phyloP scores from a whole-genome alignment of 345 rosid species.

The Lepidium africanum region DNA sequence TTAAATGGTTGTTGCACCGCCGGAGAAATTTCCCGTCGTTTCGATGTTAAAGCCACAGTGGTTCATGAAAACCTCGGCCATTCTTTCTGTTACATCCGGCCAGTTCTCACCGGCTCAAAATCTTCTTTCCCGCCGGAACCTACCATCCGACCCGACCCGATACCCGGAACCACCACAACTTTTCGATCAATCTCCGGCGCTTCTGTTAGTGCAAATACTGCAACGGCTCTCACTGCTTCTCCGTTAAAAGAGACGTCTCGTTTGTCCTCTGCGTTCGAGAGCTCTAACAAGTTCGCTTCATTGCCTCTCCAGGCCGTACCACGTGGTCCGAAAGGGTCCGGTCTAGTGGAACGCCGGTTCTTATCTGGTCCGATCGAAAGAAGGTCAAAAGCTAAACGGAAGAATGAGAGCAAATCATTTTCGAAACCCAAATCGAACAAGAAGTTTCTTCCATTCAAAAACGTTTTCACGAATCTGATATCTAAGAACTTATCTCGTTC shows the following conservation, averaged over 20 bases:
- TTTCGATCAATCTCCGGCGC: slow-evolving; percentile 91
- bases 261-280: slow-evolving; percentile 65
- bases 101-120: slow-evolving; percentile 34
- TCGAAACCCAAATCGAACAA: slow-evolving; percentile 24
- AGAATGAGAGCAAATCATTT: slow-evolving; percentile 4
- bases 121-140: slow-evolving; percentile 16
- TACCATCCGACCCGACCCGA: slow-evolving; percentile 37
- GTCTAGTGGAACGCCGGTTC: slow-evolving; percentile 31
- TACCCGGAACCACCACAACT: slow-evolving; percentile 37
- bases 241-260: slow-evolving; percentile 28
- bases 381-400: slow-evolving; percentile 24
- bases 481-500: slow-evolving; percentile 31
- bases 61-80: slow-evolving; percentile 58
- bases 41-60: slow-evolving; percentile 28
- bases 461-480: slow-evolving; percentile 33
- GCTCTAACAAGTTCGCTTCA: slow-evolving; percentile 72
- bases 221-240: slow-evolving; percentile 58
- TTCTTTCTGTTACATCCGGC: slow-evolving; percentile 71
- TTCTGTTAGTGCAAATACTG: slow-evolving; percentile 82
- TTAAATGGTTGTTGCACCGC: slow-evolving; percentile 44
- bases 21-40: slow-evolving; percentile 38
- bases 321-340: slow-evolving; percentile 29
- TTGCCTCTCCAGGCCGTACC: slow-evolving; percentile 78
- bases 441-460: slow-evolving; percentile 20
- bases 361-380: slow-evolving; percentile 43